A percentile compares a stretch with the other conserved stretches of the same genome.
Evolutionary conservation across 1,139 yeast species (phyloP).

Genomic region (Sugiyamaella grinbergsii): DNA sequence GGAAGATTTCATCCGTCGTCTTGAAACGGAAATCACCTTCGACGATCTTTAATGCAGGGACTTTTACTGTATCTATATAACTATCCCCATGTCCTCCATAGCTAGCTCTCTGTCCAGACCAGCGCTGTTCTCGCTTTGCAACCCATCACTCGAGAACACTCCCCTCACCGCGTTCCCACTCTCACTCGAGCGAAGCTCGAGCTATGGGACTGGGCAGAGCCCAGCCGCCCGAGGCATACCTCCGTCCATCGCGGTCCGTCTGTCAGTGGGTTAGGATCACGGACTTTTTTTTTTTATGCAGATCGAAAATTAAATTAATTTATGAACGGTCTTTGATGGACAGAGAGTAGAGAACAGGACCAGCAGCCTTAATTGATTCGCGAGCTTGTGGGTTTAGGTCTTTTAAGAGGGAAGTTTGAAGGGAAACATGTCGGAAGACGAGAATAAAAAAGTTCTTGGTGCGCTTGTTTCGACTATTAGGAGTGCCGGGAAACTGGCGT

Average conservation of each 20-base stretch:
- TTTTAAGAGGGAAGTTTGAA: neutral
- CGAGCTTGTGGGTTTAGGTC: too few relatives aligned
- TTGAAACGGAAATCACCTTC: conserved; percentile 16
- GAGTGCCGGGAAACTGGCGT: conserved; percentile 69
- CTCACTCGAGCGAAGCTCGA: conserved; percentile 7
- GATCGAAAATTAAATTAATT: conserved; percentile 6
- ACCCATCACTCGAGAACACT: too few relatives aligned
- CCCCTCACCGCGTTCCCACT: neutral
- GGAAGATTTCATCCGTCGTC: conserved; percentile 21
- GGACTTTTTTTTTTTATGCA: conserved; percentile 12
- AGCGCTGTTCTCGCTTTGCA: too few relatives aligned
- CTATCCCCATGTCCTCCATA: too few relatives aligned
- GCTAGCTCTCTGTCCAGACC: too few relatives aligned
- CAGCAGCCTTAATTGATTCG: too few relatives aligned
- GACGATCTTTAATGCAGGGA: conserved; percentile 15
- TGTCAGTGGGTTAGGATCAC: conserved; percentile 12
- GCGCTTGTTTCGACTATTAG: conserved; percentile 52
- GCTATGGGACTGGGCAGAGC: conserved; percentile 5
- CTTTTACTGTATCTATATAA: too few relatives aligned
- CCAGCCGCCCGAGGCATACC: conserved; percentile 7
- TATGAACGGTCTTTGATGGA: too few relatives aligned
- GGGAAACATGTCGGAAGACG: conserved; percentile 24
- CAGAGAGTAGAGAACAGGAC: too few relatives aligned
- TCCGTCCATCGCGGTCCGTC: neutral
- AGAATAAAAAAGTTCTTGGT: conserved; percentile 27